These are phyloP conservation scores for Auricularia sp. DNA, from an alignment of 768 basidiomycete species.

Conservation along the genomic window DNA sequence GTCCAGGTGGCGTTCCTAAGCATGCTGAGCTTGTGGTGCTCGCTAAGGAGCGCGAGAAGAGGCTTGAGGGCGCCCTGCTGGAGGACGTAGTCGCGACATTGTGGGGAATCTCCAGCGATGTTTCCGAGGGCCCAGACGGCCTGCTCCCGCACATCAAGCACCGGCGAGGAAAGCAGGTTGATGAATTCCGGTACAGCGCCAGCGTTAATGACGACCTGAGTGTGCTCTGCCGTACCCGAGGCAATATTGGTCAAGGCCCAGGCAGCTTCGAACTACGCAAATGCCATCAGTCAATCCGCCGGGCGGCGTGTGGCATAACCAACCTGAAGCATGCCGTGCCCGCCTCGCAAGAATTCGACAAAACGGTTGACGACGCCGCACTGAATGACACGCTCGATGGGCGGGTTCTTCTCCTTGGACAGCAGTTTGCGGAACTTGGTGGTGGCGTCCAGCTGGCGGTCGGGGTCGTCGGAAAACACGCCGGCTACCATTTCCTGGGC, in stretches of 20 bases:
- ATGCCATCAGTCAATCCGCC: not conserved
- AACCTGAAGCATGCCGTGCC: constrained; percentile 80
- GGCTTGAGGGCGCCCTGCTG: constrained; percentile 89
- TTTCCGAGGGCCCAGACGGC: constrained; percentile 99
- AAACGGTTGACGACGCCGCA: constrained; percentile 96
- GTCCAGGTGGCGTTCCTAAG: constrained; percentile 91
- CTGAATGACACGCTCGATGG: constrained; percentile 81
- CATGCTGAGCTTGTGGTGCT: constrained; percentile 73
- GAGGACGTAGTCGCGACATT: constrained; percentile 90
- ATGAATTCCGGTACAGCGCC: constrained; percentile 96
- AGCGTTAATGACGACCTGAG: constrained; percentile 92
- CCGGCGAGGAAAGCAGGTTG: constrained; percentile 65
- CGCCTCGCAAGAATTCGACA: constrained; percentile 81
- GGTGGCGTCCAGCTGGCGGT: constrained; percentile 57
- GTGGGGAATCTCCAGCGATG: constrained; percentile 96
- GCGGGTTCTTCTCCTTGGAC: constrained; percentile 99
- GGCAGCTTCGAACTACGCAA: constrained; percentile 74
- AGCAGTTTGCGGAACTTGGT: constrained; percentile 95
- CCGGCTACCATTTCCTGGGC: constrained; percentile 88
- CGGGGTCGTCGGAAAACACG: constrained; percentile 81
- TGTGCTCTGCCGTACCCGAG: constrained; percentile 96
- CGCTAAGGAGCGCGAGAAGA: constrained; percentile 79
- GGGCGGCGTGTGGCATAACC: constrained; percentile 11
- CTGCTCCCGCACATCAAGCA: constrained; percentile 96
- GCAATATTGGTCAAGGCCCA: constrained; percentile 98